Percentiles rank a stretch among this genome's conserved stretches.
Evolutionary conservation across 495 filamentous ascomycete species (phyloP).

Genomic region (Penicillium pulvis): DNA sequence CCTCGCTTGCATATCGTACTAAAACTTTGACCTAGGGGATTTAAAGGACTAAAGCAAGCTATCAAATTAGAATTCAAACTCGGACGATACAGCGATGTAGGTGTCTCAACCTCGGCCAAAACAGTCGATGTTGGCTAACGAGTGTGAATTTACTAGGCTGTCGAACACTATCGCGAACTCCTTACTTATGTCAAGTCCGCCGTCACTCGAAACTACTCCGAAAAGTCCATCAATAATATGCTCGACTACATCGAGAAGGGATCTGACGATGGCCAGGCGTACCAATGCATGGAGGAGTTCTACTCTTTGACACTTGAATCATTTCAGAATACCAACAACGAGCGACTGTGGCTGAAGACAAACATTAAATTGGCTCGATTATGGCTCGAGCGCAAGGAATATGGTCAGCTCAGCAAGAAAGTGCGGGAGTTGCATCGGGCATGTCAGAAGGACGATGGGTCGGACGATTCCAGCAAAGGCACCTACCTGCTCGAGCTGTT

Average conservation of each 20-base stretch:
- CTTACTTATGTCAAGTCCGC: constrained; percentile 97
- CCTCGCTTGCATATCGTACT: constrained; percentile 16
- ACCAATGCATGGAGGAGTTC: constrained; percentile 91
- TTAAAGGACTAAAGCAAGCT: constrained; percentile 96
- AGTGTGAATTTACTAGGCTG: constrained; percentile 60
- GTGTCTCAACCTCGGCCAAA: constrained; percentile 11
- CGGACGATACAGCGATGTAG: constrained; percentile 78
- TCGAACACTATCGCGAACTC: constrained; percentile 93
- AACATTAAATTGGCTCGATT: constrained; percentile 95
- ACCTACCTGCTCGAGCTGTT: constrained; percentile 96
- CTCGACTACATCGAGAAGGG: constrained; percentile 97
- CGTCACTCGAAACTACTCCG: constrained; percentile 96
- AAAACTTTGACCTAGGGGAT: constrained; percentile 62
- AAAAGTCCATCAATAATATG: constrained; percentile 99
- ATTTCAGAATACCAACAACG: constrained; percentile 97
- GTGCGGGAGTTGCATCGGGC: constrained; percentile 85
- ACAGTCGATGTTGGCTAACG: neutral
- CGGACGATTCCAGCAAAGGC: constrained; percentile 92
- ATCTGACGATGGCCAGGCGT: constrained; percentile 75
- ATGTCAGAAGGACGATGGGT: constrained; percentile 86
- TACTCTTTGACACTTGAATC: constrained; percentile 90
- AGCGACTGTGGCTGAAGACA: constrained; percentile 96
- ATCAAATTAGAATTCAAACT: constrained; percentile 96
- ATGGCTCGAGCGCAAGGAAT: constrained; percentile 89
- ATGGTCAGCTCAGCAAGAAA: constrained; percentile 76